Evolutionary conservation across 176 grass and related monocot genomes (phyloP).

Genomic region (Dendrocalamus sinicus): DNA sequence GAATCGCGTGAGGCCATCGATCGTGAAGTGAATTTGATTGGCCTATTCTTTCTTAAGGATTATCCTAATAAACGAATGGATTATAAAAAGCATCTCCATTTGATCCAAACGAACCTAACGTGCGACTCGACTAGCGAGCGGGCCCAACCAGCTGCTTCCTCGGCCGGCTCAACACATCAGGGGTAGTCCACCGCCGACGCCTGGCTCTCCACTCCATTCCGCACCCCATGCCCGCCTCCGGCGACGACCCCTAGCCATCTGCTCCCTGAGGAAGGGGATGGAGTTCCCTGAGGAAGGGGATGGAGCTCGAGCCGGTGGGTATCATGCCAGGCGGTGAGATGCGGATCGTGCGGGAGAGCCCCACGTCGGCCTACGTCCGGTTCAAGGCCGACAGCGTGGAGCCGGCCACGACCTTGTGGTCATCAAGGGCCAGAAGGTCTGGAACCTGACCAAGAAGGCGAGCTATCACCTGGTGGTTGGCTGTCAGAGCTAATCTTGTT

Average conservation of each 20-base stretch:
- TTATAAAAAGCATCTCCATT: no score
- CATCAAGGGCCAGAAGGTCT: constrained; percentile 85
- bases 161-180: no score
- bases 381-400: constrained; percentile 97
- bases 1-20: no score
- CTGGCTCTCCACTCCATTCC: constrained; percentile 88
- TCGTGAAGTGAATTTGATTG: no score
- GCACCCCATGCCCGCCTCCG: constrained; percentile 79
- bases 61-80: no score
- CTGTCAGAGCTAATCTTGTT: no score
- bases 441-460: constrained; percentile 95
- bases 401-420: constrained; percentile 95
- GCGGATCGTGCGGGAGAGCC: constrained; percentile 87
- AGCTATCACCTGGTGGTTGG: constrained; percentile 73
- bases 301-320: constrained; percentile 77
- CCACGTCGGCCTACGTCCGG: constrained; percentile 81
- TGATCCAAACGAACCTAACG: no score
- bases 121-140: no score
- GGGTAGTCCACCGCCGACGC: constrained; percentile 41
- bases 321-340: constrained; percentile 97
- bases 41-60: no score
- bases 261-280: constrained; percentile 79
- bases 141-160: no score
- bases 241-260: constrained; percentile 73
- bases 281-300: constrained; percentile 74